Evolutionary conservation across 2,329 filamentous ascomycete genomes (phyloP), one percentile per base, ranked within the genome.

Genomic region (Aspergillus sp.): DNA sequence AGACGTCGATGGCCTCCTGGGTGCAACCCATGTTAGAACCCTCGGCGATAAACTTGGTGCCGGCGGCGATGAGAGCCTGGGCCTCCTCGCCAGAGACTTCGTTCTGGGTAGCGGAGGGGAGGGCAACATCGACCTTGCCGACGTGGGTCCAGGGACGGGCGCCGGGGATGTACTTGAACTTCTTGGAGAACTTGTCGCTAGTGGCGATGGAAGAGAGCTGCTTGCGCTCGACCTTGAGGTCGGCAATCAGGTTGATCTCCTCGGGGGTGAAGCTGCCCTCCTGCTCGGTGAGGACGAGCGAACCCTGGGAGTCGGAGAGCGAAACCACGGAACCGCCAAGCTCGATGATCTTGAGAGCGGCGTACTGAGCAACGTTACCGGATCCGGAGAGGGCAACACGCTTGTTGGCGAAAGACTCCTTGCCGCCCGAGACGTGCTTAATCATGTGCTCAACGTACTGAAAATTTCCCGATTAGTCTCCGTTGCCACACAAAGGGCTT

Each of bases 11-110:
- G 59, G 91, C 91, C 57, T 87, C 90, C 74, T 93, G 89, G 30
- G 90, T 96, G 79, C 90, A 96, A 56, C 93, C 93, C 93, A 98
- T 97, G 83, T 97, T 97, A 74, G 86, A 93, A 49, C 93, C 93
- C 76, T 98, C 93, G 49, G 93, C 93, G 58, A 97, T 85, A 77
- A 89, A 94, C 68, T 85, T 82, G 65, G 80, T 81, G 58, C 91
- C 91, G 50, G 80, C 80, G 44, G 79, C 79, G 50, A 96, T 82
- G 41, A 97, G 82, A 15, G 81, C 83, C 75, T 88, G 77, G 46
- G 90, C 93, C 78, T 98, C 93, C 62, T 93, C 89, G 67, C 84
- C 83, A 65, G 81, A 90, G 64, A 98, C 89, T 76, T 98, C 93
- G 78, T 98, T 98, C 80, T 98, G 90, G 51, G 93, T 97, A 37